Conservation (phyloP, 2,329 filamentous ascomycete species). For the Xylariaceae sp. region DNA sequence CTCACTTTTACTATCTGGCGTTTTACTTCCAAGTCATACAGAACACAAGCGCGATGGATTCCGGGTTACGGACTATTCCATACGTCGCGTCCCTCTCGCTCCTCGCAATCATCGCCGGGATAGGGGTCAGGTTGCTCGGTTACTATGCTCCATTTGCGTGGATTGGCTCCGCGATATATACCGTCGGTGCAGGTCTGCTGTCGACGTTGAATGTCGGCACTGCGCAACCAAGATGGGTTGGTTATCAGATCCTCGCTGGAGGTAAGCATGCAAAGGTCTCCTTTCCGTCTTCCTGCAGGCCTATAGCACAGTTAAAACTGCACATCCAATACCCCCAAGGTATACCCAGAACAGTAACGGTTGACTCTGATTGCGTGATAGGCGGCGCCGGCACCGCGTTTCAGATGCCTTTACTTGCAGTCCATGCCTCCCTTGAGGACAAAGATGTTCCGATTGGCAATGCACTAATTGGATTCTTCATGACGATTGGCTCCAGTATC, state of each 20-base stretch:
- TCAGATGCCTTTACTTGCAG: constrained; percentile 7
- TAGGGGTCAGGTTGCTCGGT: constrained; percentile 1
- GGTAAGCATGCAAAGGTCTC: too few relatives aligned
- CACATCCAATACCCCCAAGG: too few relatives aligned
- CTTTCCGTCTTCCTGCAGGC: too few relatives aligned
- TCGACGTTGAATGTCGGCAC: constrained; percentile 5
- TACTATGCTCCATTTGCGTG: constrained; percentile 1
- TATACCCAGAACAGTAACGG: too few relatives aligned
- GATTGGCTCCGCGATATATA: neutral
- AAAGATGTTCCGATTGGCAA: constrained; percentile 8
- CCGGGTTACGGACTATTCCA: constrained; percentile 7
- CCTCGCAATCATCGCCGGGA: neutral
- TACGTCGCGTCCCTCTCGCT: constrained; percentile 3
- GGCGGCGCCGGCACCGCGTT: constrained; percentile 2
- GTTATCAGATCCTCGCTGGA: constrained; percentile 7
- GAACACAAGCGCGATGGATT: constrained; percentile 1
- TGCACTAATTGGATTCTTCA: constrained; percentile 7
- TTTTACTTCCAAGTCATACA: constrained; percentile 9
- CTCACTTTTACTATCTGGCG: constrained; percentile 18
- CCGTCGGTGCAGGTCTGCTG: constrained; percentile 7
- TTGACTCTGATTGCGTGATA: too few relatives aligned
- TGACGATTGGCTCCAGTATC: constrained; percentile 3
- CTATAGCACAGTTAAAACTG: too few relatives aligned
- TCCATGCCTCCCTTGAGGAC: constrained; percentile 1
- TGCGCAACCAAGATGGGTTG: neutral